Base-by-base conservation (phyloP, 202 grass and related monocot genomes). In the Digitaria exilis region DNA sequence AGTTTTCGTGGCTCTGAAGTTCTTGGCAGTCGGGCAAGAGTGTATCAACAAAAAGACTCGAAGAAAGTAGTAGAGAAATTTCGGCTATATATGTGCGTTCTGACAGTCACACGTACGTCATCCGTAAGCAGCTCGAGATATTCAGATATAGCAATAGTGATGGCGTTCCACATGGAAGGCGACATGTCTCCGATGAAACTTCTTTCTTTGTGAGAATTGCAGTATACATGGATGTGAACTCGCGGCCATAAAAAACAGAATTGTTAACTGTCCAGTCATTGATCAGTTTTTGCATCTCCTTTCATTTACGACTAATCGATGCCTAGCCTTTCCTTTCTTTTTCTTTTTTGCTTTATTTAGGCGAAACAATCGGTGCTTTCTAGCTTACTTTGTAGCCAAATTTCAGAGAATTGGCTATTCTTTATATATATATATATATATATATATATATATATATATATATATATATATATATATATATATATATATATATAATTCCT, bases 21-120 rank as follows among this genome's bases (percentile, higher is more conserved):
- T 77, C 54, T 77, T 71, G 54, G 62, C 34, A 56, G 65, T 70
- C 79, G 79, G 73, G 32, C 56, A 70, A 64, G 79, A 35, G 63
- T 66, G 26, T 22, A 52, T 43, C 42, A 77, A 77, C 22, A 43
- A 68, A 71, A 76, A 46, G 72, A 51, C 43, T 42, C 6, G 31
- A 15, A 58, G 62, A 63, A 48, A 25, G 35, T 18, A 26, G 26
- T 18, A 26, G 26, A 65, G 0, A 45, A 44, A 28, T 57, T 80
- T 48, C 44, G 57, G 59, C 19, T 66, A 21, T 6, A n/a, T 61
- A 15, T 6, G 46, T 73, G 68, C 35, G 57, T 65, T 65, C 57
- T 44, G 25, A 73, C 34, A 19, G 71, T 55, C 48, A 73, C 17
- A 11, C 28, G n/a, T 30, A 25, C 67, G n/a, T 55, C 6, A 9